Percentiles rank a stretch among this genome's conserved stretches.
Conservation (phyloP, 352 stramenopile species). For the Globisporangium viniferum region DNA sequence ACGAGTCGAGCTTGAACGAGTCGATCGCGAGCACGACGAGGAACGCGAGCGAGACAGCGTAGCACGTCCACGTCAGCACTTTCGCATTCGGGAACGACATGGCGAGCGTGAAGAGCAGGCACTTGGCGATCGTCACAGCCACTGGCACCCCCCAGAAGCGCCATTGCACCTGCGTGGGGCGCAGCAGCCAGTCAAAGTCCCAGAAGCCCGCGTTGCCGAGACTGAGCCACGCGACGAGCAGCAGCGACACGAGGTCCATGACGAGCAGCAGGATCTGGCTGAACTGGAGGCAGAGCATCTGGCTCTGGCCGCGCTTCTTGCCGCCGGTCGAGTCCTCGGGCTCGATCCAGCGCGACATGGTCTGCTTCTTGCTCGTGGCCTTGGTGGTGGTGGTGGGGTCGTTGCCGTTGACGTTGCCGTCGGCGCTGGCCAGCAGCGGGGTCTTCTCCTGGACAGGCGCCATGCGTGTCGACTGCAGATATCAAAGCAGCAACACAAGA, state of each 20-base stretch:
- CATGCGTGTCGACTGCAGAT: slow-evolving; percentile 4
- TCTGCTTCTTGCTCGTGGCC: slow-evolving; percentile 13
- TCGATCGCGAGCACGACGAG: slow-evolving; percentile 63
- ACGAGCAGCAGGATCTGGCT: slow-evolving; percentile 15
- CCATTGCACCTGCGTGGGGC: slow-evolving; percentile 42
- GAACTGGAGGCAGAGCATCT: slow-evolving; percentile 20
- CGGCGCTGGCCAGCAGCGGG: slow-evolving; percentile 10
- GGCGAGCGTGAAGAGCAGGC: slow-evolving; percentile 51
- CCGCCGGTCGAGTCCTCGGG: slow-evolving; percentile 13
- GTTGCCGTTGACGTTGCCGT: background rate
- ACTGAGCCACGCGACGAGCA: slow-evolving; percentile 50
- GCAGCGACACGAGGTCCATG: slow-evolving; percentile 36
- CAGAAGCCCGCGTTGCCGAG: slow-evolving; percentile 40
- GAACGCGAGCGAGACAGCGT: slow-evolving; percentile 54
- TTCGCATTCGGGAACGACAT: slow-evolving; percentile 43
- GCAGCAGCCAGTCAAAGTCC: slow-evolving; percentile 42
- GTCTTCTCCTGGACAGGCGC: slow-evolving; percentile 10
- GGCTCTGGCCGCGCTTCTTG: slow-evolving; percentile 14
- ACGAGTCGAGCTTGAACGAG: slow-evolving; percentile 68
- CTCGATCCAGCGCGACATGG: slow-evolving; percentile 22
- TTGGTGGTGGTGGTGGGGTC: background rate
- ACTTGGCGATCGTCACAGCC: slow-evolving; percentile 58
- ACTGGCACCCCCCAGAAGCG: slow-evolving; percentile 77
- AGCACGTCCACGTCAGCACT: slow-evolving; percentile 38
- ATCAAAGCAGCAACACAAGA: background rate